These are phyloP conservation scores for Aciculosporium take DNA, from an alignment of 2,329 filamentous ascomycete species.

Conservation along the genomic window DNA sequence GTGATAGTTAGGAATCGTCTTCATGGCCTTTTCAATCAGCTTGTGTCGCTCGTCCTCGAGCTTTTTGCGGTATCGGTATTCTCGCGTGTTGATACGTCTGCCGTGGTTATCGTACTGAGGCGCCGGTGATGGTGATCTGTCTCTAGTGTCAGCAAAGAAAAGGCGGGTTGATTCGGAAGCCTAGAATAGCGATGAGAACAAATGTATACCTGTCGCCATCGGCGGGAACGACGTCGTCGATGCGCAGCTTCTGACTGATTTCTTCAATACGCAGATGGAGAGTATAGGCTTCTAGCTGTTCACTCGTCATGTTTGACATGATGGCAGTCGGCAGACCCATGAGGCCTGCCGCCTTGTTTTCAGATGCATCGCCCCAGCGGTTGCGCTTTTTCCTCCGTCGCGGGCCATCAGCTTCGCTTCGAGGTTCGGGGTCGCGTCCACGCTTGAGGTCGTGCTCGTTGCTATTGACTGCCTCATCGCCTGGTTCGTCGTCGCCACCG, in stretches of 20 bases:
- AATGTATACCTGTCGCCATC: slow-evolving; percentile 92
- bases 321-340: slow-evolving; percentile 97
- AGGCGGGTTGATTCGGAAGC: no score
- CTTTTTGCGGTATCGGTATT: slow-evolving; percentile 94
- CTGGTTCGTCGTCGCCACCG: slow-evolving; percentile 45
- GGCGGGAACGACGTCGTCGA: slow-evolving; percentile 95
- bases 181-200: no score
- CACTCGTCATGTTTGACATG: slow-evolving; percentile 92
- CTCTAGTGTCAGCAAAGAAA: slow-evolving; percentile 6
- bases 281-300: slow-evolving; percentile 95
- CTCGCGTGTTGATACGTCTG: slow-evolving; percentile 96
- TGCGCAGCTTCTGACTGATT: slow-evolving; percentile 97
- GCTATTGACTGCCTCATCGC: slow-evolving; percentile 8
- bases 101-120: slow-evolving; percentile 99
- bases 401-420: slow-evolving; percentile 56
- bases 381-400: slow-evolving; percentile 96
- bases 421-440: slow-evolving; percentile 78
- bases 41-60: slow-evolving; percentile 99
- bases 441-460: slow-evolving; percentile 54
- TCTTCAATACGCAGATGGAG: slow-evolving; percentile 95
- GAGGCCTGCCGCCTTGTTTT: slow-evolving; percentile 95
- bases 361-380: slow-evolving; percentile 90
- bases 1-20: slow-evolving; percentile 98
- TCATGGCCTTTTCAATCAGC: slow-evolving; percentile 97
- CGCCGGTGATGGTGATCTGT: slow-evolving; percentile 82